Base-by-base conservation (phyloP, 169 alveolate genomes). In the Cryptosporidium ubiquitum region DNA sequence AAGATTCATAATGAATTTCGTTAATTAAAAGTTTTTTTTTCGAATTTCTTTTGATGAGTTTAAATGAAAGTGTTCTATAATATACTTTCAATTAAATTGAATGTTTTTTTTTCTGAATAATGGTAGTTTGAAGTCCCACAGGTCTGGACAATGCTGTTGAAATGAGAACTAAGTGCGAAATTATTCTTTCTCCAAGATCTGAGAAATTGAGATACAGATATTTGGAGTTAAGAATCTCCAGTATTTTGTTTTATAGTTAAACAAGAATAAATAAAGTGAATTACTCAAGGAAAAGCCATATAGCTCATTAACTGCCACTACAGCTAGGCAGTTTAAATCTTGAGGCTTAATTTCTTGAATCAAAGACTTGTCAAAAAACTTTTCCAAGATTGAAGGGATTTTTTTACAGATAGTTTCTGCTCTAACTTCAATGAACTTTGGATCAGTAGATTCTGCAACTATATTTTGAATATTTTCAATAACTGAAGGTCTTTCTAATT, bases 261-360 rank as follows among this genome's bases (percentile, higher is more conserved):
- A 79, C 18, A 79, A 29, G 40, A 79, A 79, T 10, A 79, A 51
- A 26, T 61, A 79, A 6, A 79, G n/a, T 23, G 89, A 37, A 39
- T 79, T 79, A 44, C 89, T 79, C 3, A 79, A 35, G 33, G 73
- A 40, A 16, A 79, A 20, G 1, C 64, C 55, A 7, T 79, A 66
- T 2, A 61, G 58, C 23, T 42, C 69, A 61, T 61, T 64, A 16
- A 39, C 89, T 12, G 73, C 51, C 5, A 29, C 61, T 16, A 79
- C 89, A 6, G 89, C 89, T 39, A 61, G 33, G 40, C 89, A 79
- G 39, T 79, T 68, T 20, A 61, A 47, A 42, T 79, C 89, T 26
- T 18, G n/a, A 29, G 16, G 31, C 18, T 2, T 64, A 18, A 79
- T n/a, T 40, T 47, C 35, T 14, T 79, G 18, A 6, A 35, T 35